A percentile compares a stretch with the other conserved stretches of the same genome.
Conservation (phyloP, 352 stramenopile genomes). For the Phytopythium boreale region DNA sequence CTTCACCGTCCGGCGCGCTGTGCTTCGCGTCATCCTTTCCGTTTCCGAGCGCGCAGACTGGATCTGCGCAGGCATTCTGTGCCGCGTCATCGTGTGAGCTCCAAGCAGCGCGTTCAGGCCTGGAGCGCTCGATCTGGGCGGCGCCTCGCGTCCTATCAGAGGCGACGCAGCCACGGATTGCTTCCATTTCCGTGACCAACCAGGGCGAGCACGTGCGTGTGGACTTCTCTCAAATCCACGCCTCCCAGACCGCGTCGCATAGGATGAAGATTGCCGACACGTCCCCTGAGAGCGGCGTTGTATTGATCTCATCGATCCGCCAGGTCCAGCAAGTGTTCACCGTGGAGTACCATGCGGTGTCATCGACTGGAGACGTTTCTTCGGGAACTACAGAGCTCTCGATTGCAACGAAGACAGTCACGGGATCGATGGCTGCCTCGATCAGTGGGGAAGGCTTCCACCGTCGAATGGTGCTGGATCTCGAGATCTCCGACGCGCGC, state of each 20-base stretch:
- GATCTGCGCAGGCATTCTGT: not conserved
- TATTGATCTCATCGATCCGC: not conserved
- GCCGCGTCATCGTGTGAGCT: not conserved
- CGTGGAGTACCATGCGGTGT: constrained; percentile 14
- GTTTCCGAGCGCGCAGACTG: constrained; percentile 1
- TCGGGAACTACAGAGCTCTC: not conserved
- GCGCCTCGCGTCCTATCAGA: constrained; percentile 12
- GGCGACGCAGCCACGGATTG: constrained; percentile 1
- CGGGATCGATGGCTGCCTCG: constrained; percentile 13
- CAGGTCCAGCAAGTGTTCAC: not conserved
- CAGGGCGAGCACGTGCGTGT: not conserved
- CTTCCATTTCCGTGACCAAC: not conserved
- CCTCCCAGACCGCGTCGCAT: not conserved
- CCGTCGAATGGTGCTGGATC: constrained; percentile 30
- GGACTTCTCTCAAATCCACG: not conserved
- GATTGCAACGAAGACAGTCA: not conserved
- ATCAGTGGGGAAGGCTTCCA: constrained; percentile 43
- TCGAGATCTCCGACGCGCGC: constrained; percentile 19
- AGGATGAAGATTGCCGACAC: not conserved
- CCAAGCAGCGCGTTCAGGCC: not conserved
- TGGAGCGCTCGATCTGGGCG: constrained; percentile 9
- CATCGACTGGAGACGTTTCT: not conserved
- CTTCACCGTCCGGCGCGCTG: constrained; percentile 4
- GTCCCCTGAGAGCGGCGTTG: not conserved
- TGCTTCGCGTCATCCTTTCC: constrained; percentile 42